Evolutionary conservation across 2,329 filamentous ascomycete species (phyloP).

Genomic region (Westerdykella aurantiaca): DNA sequence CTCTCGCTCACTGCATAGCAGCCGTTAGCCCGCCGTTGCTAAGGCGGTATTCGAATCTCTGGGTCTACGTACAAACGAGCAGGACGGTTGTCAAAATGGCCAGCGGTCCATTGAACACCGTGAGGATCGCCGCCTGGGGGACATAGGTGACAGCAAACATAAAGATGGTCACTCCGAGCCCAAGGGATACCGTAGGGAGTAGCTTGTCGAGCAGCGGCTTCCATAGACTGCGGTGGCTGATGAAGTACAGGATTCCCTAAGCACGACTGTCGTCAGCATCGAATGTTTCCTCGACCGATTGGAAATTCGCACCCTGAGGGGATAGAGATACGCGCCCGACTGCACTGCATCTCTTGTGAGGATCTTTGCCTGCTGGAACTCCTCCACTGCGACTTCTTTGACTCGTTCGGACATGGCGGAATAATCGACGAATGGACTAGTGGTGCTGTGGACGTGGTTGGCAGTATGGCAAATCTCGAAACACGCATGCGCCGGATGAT

Average conservation of each 20-base stretch:
- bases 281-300: background rate
- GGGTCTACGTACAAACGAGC: conserved; percentile 47
- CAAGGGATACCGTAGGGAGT: conserved; percentile 61
- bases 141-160: conserved; percentile 89
- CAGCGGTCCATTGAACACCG: conserved; percentile 78
- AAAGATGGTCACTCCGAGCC: conserved; percentile 62
- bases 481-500: too few species aligned
- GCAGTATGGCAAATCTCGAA: too few species aligned
- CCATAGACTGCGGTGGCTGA: conserved; percentile 54
- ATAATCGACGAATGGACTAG: conserved; percentile 1
- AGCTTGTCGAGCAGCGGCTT: conserved; percentile 54
- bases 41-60: conserved; percentile 25
- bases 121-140: conserved; percentile 75
- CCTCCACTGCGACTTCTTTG: conserved; percentile 58
- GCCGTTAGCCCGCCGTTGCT: conserved; percentile 59
- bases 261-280: conserved; percentile 6
- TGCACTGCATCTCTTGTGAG: conserved; percentile 63
- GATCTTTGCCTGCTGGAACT: conserved; percentile 60
- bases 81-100: conserved; percentile 68
- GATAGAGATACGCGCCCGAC: conserved; percentile 80
- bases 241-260: conserved; percentile 57
- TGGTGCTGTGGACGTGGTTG: too few species aligned
- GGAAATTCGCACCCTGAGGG: conserved; percentile 55
- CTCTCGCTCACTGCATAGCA: conserved; percentile 36
- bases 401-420: conserved; percentile 44